Percentiles rank a stretch among this genome's conserved stretches.
phyloP scores from a whole-genome alignment of 108 stramenopile genomes.

The Skeletonema costatum region DNA sequence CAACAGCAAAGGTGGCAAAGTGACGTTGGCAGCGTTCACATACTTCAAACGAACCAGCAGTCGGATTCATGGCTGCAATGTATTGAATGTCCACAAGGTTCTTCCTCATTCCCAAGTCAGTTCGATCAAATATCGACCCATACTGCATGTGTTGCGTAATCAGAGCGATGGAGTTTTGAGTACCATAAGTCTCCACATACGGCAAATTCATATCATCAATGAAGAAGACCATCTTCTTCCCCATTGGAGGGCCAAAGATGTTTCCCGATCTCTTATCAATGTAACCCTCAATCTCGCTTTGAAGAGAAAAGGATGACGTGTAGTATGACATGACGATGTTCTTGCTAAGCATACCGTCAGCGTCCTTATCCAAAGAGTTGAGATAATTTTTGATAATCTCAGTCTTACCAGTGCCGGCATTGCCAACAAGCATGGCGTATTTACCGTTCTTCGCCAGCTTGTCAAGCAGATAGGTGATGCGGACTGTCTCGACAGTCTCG shows the following conservation, averaged over 20 bases:
- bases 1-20: conserved; percentile 83
- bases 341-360: conserved; percentile 74
- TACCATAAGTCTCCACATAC: conserved; percentile 92
- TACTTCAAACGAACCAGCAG: conserved; percentile 86
- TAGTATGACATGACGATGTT: conserved; percentile 90
- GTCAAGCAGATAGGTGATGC: conserved; percentile 79
- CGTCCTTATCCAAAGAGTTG: conserved; percentile 70
- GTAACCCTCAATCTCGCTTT: conserved; percentile 79
- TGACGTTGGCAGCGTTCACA: conserved; percentile 89
- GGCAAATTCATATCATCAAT: conserved; percentile 93
- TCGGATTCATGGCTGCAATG: conserved; percentile 91
- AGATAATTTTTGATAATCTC: conserved; percentile 85
- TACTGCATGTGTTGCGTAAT: conserved; percentile 88
- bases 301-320: conserved; percentile 79
- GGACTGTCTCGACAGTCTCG: conserved; percentile 84
- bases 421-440: conserved; percentile 88
- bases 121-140: conserved; percentile 85
- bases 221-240: conserved; percentile 81
- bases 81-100: conserved; percentile 88
- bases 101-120: conserved; percentile 85
- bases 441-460: conserved; percentile 71
- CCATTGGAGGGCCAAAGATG: conserved; percentile 84
- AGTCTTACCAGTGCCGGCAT: conserved; percentile 92
- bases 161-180: conserved; percentile 89
- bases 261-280: conserved; percentile 89